These are phyloP conservation scores for Eucalyptus grandis DNA, from an alignment of 345 rosid species.

Conservation along the genomic window DNA sequence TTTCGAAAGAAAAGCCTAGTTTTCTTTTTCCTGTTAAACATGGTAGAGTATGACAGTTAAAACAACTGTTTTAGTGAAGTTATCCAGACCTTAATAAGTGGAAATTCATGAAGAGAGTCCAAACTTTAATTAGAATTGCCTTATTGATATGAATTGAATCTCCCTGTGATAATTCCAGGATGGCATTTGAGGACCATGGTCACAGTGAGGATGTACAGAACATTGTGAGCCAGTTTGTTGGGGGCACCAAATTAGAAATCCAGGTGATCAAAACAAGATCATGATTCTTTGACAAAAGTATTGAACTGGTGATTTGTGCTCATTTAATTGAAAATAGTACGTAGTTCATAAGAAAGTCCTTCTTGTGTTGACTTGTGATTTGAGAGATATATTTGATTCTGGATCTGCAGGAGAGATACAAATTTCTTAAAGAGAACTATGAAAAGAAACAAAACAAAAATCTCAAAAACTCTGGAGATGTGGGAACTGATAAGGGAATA, in stretches of 20 bases:
- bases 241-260: conserved; percentile 48
- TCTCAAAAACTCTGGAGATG: conserved; percentile 23
- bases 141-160: conserved; percentile 1
- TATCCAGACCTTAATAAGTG: background rate
- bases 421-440: conserved; percentile 44
- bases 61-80: background rate
- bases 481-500: conserved; percentile 41
- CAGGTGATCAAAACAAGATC: conserved; percentile 29
- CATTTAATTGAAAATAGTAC: background rate
- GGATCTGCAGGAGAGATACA: conserved; percentile 65
- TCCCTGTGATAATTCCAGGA: conserved; percentile 28
- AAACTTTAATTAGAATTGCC: background rate
- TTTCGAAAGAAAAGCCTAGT: background rate
- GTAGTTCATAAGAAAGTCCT: background rate
- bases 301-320: background rate
- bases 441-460: conserved; percentile 13
- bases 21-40: background rate
- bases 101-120: background rate
- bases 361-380: background rate
- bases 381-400: background rate
- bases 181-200: conserved; percentile 65
- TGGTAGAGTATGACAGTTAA: background rate
- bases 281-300: background rate
- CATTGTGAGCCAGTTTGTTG: conserved; percentile 55
- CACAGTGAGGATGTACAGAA: conserved; percentile 56